phyloP scores from a whole-genome alignment of 1,284 basidiomycete species.

The Phellopilus nigrolimitatus region DNA sequence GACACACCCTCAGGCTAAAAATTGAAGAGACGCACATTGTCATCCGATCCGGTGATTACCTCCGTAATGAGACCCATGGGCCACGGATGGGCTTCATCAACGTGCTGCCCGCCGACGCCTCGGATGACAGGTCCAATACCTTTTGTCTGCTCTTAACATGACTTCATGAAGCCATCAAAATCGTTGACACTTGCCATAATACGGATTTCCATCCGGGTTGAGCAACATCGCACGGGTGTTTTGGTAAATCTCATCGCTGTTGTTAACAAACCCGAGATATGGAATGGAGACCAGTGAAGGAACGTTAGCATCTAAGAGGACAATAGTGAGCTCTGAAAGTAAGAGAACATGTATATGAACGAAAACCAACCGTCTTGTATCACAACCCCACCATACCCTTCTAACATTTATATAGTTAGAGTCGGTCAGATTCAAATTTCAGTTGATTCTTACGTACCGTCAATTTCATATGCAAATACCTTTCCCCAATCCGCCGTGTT shows the following conservation, averaged over 20 bases:
- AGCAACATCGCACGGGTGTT: conserved; percentile 11
- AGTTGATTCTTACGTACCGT: conserved; percentile 21
- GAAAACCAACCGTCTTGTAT: conserved; percentile 22
- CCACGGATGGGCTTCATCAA: conserved; percentile 9
- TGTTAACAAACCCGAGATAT: conserved; percentile 26
- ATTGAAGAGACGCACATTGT: neutral
- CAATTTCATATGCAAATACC: conserved; percentile 26
- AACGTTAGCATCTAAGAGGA: conserved; percentile 26
- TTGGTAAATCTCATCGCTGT: conserved; percentile 5
- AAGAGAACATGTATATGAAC: neutral
- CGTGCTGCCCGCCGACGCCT: conserved; percentile 10
- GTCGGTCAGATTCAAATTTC: neutral
- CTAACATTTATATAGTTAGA: no score
- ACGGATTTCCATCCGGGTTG: conserved; percentile 8
- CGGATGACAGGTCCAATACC: conserved; percentile 6
- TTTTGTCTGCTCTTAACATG: neutral
- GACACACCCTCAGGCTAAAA: neutral
- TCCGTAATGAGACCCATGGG: conserved; percentile 9
- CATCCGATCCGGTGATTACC: conserved; percentile 8
- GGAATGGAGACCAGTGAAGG: conserved; percentile 26
- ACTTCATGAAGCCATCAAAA: conserved; percentile 18
- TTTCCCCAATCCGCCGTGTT: conserved; percentile 14
- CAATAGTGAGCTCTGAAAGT: neutral
- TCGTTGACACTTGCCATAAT: neutral
- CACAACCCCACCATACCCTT: conserved; percentile 21